Percentiles rank a stretch among this genome's conserved stretches.
These are phyloP conservation scores for Pseudogymnoascus sp. DNA, from an alignment of 2,329 filamentous ascomycete species.

Conservation along the genomic window DNA sequence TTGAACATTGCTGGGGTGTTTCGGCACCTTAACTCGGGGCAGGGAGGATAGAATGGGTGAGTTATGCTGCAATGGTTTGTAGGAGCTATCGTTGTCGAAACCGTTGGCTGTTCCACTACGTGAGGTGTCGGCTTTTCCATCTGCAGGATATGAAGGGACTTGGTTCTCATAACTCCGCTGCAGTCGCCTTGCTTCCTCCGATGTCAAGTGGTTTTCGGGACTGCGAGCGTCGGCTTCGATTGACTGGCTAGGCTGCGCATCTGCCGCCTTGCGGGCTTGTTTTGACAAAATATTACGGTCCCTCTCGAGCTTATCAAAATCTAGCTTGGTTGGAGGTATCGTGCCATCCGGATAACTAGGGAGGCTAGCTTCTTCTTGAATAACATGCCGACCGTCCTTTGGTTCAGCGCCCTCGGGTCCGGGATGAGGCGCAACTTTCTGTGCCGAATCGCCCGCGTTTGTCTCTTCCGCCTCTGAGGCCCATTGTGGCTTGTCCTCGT, in stretches of 20 bases:
- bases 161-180: slow-evolving; percentile 44
- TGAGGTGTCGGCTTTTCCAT: slow-evolving; percentile 25
- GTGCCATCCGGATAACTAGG: slow-evolving; percentile 43
- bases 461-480: slow-evolving; percentile 18
- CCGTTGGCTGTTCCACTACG: slow-evolving; percentile 16
- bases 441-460: slow-evolving; percentile 13
- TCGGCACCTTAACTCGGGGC: slow-evolving; percentile 49
- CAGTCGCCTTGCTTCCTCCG: slow-evolving; percentile 37
- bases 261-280: slow-evolving; percentile 30
- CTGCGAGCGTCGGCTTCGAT: not conserved
- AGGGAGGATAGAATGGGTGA: slow-evolving; percentile 44
- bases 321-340: slow-evolving; percentile 34
- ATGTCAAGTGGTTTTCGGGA: slow-evolving; percentile 22
- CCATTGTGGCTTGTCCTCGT: slow-evolving; percentile 36
- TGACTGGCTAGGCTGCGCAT: slow-evolving; percentile 27
- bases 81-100: slow-evolving; percentile 49
- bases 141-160: slow-evolving; percentile 44
- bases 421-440: slow-evolving; percentile 21
- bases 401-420: slow-evolving; percentile 29
- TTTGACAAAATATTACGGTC: slow-evolving; percentile 31
- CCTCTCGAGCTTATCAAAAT: slow-evolving; percentile 16
- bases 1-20: slow-evolving; percentile 35
- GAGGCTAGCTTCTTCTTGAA: slow-evolving; percentile 38
- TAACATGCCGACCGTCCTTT: slow-evolving; percentile 35
- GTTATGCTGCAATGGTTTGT: slow-evolving; percentile 40